Evolutionary conservation across 1,284 basidiomycete species (phyloP).

Genomic region (Acaromyces ingoldii): DNA sequence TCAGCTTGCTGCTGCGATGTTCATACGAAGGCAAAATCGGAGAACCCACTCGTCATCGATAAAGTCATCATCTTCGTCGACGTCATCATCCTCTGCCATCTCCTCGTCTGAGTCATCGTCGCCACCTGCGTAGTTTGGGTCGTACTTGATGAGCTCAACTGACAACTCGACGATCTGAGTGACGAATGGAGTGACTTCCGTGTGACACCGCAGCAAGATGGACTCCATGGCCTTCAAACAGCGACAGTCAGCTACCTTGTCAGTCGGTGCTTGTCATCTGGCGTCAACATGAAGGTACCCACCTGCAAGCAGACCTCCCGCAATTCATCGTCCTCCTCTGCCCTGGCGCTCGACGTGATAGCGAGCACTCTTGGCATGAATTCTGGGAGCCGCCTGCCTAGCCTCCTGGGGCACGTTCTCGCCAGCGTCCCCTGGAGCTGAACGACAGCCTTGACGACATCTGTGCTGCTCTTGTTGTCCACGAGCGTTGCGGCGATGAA

Average conservation of each 20-base stretch:
- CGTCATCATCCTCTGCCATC: constrained; percentile 30
- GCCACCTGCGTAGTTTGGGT: constrained; percentile 88
- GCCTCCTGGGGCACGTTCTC: constrained; percentile 32
- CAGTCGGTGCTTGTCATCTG: not conserved
- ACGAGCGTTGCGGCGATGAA: constrained; percentile 23
- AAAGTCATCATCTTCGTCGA: constrained; percentile 62
- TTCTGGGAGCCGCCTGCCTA: constrained; percentile 30
- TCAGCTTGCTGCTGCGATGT: too few species aligned
- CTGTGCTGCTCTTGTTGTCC: constrained; percentile 43
- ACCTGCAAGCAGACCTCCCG: constrained; percentile 60
- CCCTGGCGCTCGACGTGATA: constrained; percentile 62
- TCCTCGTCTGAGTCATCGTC: constrained; percentile 73
- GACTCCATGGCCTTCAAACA: constrained; percentile 63
- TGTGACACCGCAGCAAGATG: constrained; percentile 69
- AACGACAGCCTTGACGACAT: constrained; percentile 65
- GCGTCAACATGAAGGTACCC: too few species aligned
- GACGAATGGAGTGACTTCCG: constrained; percentile 72
- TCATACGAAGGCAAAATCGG: too few species aligned
- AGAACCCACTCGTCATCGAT: constrained; percentile 19
- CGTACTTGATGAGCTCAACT: constrained; percentile 78
- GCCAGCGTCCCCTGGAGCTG: constrained; percentile 68
- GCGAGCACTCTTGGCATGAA: constrained; percentile 60
- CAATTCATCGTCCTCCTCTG: constrained; percentile 70
- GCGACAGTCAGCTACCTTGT: not conserved
- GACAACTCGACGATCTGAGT: constrained; percentile 65